Evolutionary conservation across 2,329 filamentous ascomycete genomes (phyloP), one percentile per base, ranked within the genome.

Genomic region (Talaromyces sp.): DNA sequence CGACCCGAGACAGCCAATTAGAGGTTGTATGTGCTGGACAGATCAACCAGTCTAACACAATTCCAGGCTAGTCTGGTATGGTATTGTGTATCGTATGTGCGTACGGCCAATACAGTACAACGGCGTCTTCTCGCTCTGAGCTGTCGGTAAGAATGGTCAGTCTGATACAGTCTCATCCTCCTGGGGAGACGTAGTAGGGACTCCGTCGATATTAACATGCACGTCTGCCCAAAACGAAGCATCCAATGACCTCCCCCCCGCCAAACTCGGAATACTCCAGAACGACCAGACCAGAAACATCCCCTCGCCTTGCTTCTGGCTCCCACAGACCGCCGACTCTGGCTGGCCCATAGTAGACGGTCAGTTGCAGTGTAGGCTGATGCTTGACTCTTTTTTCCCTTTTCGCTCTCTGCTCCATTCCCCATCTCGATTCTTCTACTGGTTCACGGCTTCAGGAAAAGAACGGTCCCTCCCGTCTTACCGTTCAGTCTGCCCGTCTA

Each of bases 211-310:
- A 54, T 56, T 43, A 38, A 53, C 67, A 70, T 74, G 73, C 72
- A 75, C 65, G 73, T 74, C 72, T 75, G 73, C 73, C 73, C 73
- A 75, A 75, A 68, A 61, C 67, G 61, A 74, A 76, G 75, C 75
- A 75, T 73, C 75, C 75, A 77, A 77, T 77, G 63, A 69, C 64
- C 62, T 64, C 22, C 31, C 31, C 27, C 47, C 66, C 72, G 70
- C 67, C 68, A 70, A 73, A 69, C 71, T 73, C 71, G 70, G 69
- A 64, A 74, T 65, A 67, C 68, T 69, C 70, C 68, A 74, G 69
- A 72, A 75, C 70, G 70, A 45, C 25, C 47, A 51, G 47, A 51
- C 47, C 47, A 51, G 47, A 51, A 27, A 31, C 45, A 51, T 29
- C 15, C 31, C 70, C 69, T 73, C 72, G 72, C 73, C 71, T 73